Conservation (phyloP, 768 basidiomycete species). For the Omphalotus guepiniiformis region DNA sequence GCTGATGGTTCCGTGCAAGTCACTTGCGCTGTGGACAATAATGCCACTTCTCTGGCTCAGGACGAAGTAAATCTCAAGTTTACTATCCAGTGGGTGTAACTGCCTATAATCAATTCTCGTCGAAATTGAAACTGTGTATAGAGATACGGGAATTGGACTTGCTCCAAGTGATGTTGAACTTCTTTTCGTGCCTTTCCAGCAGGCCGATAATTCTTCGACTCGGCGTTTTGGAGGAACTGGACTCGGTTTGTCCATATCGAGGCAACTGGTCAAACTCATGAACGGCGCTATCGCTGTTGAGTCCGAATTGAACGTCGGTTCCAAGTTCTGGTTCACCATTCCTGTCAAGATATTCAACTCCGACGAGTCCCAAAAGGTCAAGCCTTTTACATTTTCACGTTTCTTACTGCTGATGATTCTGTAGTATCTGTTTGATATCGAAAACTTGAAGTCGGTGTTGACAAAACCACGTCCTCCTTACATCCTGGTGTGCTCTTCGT, state of each 20-base stretch:
- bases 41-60: constrained; percentile 21
- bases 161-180: constrained; percentile 61
- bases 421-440: constrained; percentile 45
- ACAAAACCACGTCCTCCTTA: constrained; percentile 41
- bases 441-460: constrained; percentile 43
- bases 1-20: constrained; percentile 59
- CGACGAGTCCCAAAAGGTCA: constrained; percentile 54
- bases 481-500: constrained; percentile 56
- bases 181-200: constrained; percentile 72
- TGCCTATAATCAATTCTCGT: neutral
- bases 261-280: constrained; percentile 73
- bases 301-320: constrained; percentile 60
- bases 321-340: constrained; percentile 71
- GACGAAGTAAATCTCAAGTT: constrained; percentile 57
- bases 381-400: constrained; percentile 7
- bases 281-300: constrained; percentile 69
- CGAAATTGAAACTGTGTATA: constrained; percentile 19
- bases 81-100: constrained; percentile 48
- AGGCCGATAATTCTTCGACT: constrained; percentile 76
- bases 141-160: constrained; percentile 72
- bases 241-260: constrained; percentile 68
- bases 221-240: constrained; percentile 78
- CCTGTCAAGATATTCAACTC: constrained; percentile 56
- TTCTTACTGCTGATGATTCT: neutral
- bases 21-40: constrained; percentile 49